Percentiles rank a stretch among this genome's conserved stretches.
These are phyloP conservation scores for Colletotrichum sansevieriae DNA, from an alignment of 2,329 filamentous ascomycete genomes.

Conservation along the genomic window DNA sequence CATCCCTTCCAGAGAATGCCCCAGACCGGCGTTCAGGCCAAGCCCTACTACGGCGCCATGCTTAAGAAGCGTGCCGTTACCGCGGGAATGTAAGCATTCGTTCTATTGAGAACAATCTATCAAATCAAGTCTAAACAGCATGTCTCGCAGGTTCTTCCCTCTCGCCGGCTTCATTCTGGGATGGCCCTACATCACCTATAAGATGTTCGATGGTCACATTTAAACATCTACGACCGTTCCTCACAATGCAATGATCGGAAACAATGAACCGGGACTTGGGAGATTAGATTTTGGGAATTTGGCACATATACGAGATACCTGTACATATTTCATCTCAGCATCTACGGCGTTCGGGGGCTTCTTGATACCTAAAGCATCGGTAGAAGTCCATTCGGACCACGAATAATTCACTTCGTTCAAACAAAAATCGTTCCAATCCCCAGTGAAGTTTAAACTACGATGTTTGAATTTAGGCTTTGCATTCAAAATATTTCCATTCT, in stretches of 20 bases:
- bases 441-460: too few species aligned
- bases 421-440: background rate
- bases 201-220: conserved; percentile 32
- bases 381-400: conserved; percentile 28
- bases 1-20: conserved; percentile 55
- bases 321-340: conserved; percentile 39
- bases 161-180: conserved; percentile 33
- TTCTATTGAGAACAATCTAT: background rate
- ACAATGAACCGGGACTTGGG: conserved; percentile 6
- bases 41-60: conserved; percentile 55
- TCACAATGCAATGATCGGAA: conserved; percentile 2
- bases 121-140: conserved; percentile 15
- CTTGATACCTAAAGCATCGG: conserved; percentile 20
- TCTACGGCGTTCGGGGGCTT: conserved; percentile 30
- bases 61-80: conserved; percentile 48
- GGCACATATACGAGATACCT: conserved; percentile 22
- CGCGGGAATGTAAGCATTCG: conserved; percentile 51
- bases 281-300: conserved; percentile 24
- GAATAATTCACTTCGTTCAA: conserved; percentile 39
- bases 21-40: conserved; percentile 44
- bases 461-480: background rate
- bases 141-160: conserved; percentile 18
- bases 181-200: conserved; percentile 39
- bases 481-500: background rate
- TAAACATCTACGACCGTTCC: conserved; percentile 5